Base-by-base conservation (phyloP, 169 alveolate genomes). In the Plasmodium vinckei region DNA sequence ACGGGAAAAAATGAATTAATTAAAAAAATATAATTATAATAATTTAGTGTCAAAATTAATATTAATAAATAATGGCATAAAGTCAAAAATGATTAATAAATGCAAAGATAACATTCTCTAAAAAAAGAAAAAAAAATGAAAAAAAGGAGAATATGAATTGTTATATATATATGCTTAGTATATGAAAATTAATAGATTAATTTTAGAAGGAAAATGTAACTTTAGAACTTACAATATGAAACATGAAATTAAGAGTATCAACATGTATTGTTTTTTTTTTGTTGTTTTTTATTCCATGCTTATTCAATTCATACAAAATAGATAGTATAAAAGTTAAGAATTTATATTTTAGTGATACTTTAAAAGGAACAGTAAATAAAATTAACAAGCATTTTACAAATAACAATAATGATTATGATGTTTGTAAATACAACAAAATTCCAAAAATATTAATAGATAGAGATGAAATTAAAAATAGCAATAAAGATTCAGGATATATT, bases 351-450 rank as follows among this genome's bases (percentile, higher is more conserved):
- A 79, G 89, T 67, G 82, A 79, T 19, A 23, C 25, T 70, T 51
- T 79, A 19, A 72, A 54, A 68, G 68, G 64, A 42, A 57, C 89
- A 79, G 82, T 79, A 39, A 68, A 79, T 42, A 79, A 67, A 54
- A 54, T 79, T 27, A 79, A 79, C 23, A 79, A 79, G 42, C 63
- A 57, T 23, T 21, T 51, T 60, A 59, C 65, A 39, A 54, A 56
- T n/a, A 70, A 27, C 49, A 27, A 71, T 53, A 64, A 12, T 53
- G 44, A 64, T 49, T 79, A 79, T 15, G 84, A 79, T 15, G 59
- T 33, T 10, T 79, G 89, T 70, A 65, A 64, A 70, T 79, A 79
- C 59, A 79, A 56, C 54, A 79, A 53, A 25, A 79, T 79, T n/a
- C 89, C 89, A 7, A 79, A 54, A 39, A 21, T 79, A 53, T 68